phyloP scores from a whole-genome alignment of 2,329 filamentous ascomycete species.

The Aspergillus transmontanensis region DNA sequence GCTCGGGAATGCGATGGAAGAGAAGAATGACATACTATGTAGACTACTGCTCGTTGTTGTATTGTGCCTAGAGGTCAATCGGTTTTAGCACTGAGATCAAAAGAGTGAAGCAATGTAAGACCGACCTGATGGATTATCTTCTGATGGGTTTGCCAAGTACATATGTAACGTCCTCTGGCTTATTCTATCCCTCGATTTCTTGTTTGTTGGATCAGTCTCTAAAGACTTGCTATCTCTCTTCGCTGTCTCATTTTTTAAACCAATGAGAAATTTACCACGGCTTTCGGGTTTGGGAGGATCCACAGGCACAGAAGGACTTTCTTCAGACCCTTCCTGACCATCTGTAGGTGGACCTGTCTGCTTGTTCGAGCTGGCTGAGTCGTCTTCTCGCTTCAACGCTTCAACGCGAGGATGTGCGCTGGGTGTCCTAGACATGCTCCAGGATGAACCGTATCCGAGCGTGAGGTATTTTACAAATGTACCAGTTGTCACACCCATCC shows the following conservation, averaged over 20 bases:
- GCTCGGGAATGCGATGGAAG: background rate
- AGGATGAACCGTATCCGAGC: slow-evolving; percentile 52
- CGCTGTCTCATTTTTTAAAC: slow-evolving; percentile 45
- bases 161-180: slow-evolving; percentile 40
- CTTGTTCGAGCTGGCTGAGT: slow-evolving; percentile 4
- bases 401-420: slow-evolving; percentile 29
- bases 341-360: background rate
- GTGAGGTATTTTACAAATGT: slow-evolving; percentile 54
- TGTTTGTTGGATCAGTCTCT: slow-evolving; percentile 28
- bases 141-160: slow-evolving; percentile 25
- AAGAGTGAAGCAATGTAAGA: background rate
- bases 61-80: slow-evolving; percentile 13
- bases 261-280: slow-evolving; percentile 45
- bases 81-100: background rate
- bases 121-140: slow-evolving; percentile 21
- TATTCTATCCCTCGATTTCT: slow-evolving; percentile 34
- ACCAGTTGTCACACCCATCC: slow-evolving; percentile 42
- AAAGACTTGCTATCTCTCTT: slow-evolving; percentile 34
- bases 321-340: background rate
- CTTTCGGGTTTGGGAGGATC: slow-evolving; percentile 25
- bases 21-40: slow-evolving; percentile 37
- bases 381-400: slow-evolving; percentile 26
- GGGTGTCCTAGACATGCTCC: slow-evolving; percentile 41
- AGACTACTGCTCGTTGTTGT: slow-evolving; percentile 44
- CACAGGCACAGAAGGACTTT: slow-evolving; percentile 6